Base-by-base conservation (phyloP, 768 basidiomycete species). In the Hericium coralloides region DNA sequence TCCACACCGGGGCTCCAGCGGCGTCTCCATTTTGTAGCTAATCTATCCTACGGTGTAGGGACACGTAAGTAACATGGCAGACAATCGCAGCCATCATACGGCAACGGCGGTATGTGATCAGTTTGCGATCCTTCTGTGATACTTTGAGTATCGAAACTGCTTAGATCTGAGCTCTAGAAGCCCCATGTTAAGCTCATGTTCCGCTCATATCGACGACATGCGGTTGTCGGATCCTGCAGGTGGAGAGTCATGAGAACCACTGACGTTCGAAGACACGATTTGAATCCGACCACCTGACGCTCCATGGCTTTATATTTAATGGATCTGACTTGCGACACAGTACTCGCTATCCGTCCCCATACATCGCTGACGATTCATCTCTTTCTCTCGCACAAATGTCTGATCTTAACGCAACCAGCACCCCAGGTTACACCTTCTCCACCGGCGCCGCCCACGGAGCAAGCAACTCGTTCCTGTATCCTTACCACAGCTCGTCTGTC, bases 401-500 rank as follows among this genome's bases (percentile, higher is more conserved):
- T 38, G 38, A 53, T 12, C 58, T 56, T 55, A 61, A 64, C 41
- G 25, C 58, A 48, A 61, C 58, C 18, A 57, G 38, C 57, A 67
- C 66, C 0, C 65, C 73, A 5, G 59, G 65, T 15, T 70, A 74
- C 59, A 63, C 69, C 18, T 76, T 75, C 63, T 58, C 69, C 51
- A 36, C 58, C n/a, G 55, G 58, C 22, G 55, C 58, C 22, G 55
- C 52, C 25, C 41, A 22, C 18, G 55, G 62, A 41, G 49, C 55
- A 26, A 25, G 58, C 51, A 62, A 73, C 38, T 72, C 51, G 31
- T 38, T 72, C 53, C 64, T 78, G 12, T 69, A 72, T 48, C 70
- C 76, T 12, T 65, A 71, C 62, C 76, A 78, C 57, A 72, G 73
- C 17, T 66, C 70, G 12, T 67, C 69, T 38, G 71, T 75, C 23